Evolutionary conservation across 441 rosid genomes (phyloP), one percentile per base, ranked within the genome.

Genomic region (Mallotus japonicus): DNA sequence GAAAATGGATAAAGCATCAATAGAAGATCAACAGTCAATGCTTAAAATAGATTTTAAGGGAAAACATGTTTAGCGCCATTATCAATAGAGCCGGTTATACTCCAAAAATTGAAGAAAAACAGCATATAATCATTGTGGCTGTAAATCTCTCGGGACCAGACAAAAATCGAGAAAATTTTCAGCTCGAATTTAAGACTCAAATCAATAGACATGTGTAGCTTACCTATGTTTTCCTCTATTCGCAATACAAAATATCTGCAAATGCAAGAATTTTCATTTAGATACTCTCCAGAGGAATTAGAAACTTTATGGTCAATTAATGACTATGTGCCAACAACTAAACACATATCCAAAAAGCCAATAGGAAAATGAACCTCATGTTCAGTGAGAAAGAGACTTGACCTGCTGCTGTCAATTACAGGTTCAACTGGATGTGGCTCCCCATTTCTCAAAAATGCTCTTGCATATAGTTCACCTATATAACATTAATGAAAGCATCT

Each of bases 371-470:
- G 28, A 65, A 62, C 56, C 16, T 47, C 54, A 47, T 62, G 51
- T 69, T 75, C 50, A 56, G 57, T 47, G 34, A 74, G 79, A 79
- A 72, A 63, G 67, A 51, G 61, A 64, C 65, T 73, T 58, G 58
- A 92, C 99, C 99, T 91, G 94, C 99, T 95, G 85, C 99, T 95
- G 78, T 95, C 99, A 77, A 95, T 86, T 76, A 95, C 99, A 59
- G 96, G 68, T 87, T 95, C 99, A 78, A 95, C 97, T 8, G 99
- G 98, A 85, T 95, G 97, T 4, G 86, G 96, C 73, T 95, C 97
- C 62, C 95, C 99, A 47, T 85, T 85, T 84, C 97, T 88, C 78
- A 95, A 80, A 86, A 95, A 95, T 59, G 99, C 95, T 79, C 88
- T 88, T 28, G 98, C 99, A 55, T 95, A 95, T 70, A 92, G 75